Evolutionary conservation across 1,139 yeast species (phyloP).

Genomic region (Sugiyamaella grinbergsii): DNA sequence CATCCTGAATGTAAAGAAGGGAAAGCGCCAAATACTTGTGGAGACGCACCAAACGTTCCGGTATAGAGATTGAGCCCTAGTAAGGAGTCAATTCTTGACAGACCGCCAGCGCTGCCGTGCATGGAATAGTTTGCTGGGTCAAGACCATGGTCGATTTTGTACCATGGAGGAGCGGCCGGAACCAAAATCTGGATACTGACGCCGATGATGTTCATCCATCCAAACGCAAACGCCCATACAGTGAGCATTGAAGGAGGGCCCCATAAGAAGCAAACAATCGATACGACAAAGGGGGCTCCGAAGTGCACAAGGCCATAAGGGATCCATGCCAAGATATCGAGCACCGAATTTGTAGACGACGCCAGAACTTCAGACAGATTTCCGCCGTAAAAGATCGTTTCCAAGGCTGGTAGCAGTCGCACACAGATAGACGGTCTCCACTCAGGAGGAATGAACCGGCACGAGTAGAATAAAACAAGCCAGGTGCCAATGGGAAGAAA

Average conservation of each 20-base stretch:
- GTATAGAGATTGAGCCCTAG: slow-evolving; percentile 85
- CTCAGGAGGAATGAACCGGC: slow-evolving; percentile 71
- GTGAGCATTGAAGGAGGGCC: slow-evolving; percentile 91
- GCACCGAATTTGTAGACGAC: slow-evolving; percentile 61
- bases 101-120: slow-evolving; percentile 96
- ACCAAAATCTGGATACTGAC: slow-evolving; percentile 78
- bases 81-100: slow-evolving; percentile 80
- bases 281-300: slow-evolving; percentile 84
- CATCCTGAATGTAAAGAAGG: slow-evolving; percentile 95
- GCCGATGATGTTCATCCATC: slow-evolving; percentile 92
- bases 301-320: slow-evolving; percentile 95
- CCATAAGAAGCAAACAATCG: slow-evolving; percentile 75
- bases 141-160: slow-evolving; percentile 79
- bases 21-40: slow-evolving; percentile 96
- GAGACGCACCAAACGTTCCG: slow-evolving; percentile 81
- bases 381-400: slow-evolving; percentile 91
- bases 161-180: slow-evolving; percentile 99
- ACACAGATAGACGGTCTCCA: slow-evolving; percentile 92
- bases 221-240: slow-evolving; percentile 91
- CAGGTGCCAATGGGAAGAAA: slow-evolving; percentile 87
- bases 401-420: slow-evolving; percentile 89
- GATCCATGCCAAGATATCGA: slow-evolving; percentile 90
- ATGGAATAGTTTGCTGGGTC: slow-evolving; percentile 89
- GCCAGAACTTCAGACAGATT: slow-evolving; percentile 87
- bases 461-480: slow-evolving; percentile 81